Evolutionary conservation across 1,284 basidiomycete species (phyloP).

Genomic region (Trichosporon coremiiforme): DNA sequence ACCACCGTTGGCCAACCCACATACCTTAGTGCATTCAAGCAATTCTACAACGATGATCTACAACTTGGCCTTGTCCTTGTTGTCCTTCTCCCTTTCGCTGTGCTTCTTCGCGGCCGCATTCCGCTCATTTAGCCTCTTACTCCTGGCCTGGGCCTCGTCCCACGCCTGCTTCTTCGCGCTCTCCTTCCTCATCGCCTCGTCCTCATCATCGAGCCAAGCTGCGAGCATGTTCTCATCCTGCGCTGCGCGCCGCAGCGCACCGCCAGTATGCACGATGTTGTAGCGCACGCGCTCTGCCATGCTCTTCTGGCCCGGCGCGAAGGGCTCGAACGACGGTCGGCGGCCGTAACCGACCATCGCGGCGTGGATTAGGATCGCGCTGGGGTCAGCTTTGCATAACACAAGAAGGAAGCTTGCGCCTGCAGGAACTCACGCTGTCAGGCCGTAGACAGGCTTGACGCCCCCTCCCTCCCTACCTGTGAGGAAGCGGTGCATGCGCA

Average conservation of each 20-base stretch:
- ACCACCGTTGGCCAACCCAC: too few species aligned
- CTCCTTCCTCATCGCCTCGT: conserved; percentile 18
- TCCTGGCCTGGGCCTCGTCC: background rate
- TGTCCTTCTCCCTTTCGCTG: background rate
- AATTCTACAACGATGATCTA: background rate
- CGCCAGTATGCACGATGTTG: conserved; percentile 59
- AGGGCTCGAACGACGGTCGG: conserved; percentile 66
- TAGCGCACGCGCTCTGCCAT: conserved; percentile 65
- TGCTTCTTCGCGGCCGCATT: background rate
- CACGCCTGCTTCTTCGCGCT: conserved; percentile 1
- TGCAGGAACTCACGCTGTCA: conserved; percentile 73
- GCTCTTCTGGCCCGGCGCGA: conserved; percentile 63
- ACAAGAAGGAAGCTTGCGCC: too few species aligned
- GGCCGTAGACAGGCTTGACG: conserved; percentile 76
- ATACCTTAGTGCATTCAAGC: too few species aligned
- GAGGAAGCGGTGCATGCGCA: conserved; percentile 72
- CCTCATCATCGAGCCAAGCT: conserved; percentile 36
- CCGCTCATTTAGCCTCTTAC: background rate
- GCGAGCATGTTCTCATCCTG: conserved; percentile 58
- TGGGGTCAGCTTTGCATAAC: conserved; percentile 53
- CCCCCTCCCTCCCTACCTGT: conserved; percentile 78
- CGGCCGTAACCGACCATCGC: conserved; percentile 67
- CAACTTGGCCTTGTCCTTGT: conserved; percentile 14
- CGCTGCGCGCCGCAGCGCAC: conserved; percentile 62
- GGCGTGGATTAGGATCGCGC: conserved; percentile 69